Percentiles rank a stretch among this genome's conserved stretches.
These are phyloP conservation scores for Rickenella mellea DNA, from an alignment of 768 basidiomycete genomes.

Conservation along the genomic window DNA sequence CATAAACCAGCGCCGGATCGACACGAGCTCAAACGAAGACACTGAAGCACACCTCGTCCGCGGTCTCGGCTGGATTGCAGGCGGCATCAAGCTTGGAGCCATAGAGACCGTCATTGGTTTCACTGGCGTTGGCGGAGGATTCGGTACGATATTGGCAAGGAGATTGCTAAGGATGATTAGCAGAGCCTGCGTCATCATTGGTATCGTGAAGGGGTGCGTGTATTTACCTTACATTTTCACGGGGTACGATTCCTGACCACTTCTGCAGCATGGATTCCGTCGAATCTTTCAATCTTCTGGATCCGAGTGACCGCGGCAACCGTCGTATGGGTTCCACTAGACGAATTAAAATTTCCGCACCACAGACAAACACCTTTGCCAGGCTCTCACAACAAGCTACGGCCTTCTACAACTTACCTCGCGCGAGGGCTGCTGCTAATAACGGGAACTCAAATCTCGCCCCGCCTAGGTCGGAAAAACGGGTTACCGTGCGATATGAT, in stretches of 20 bases:
- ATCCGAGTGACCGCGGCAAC: slow-evolving; percentile 15
- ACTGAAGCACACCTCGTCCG: slow-evolving; percentile 37
- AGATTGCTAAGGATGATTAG: slow-evolving; percentile 48
- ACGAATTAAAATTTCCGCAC: slow-evolving; percentile 42
- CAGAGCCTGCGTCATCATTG: slow-evolving; percentile 48
- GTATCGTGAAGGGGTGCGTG: slow-evolving; percentile 59
- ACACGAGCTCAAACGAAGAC: slow-evolving; percentile 32
- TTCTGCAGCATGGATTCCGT: slow-evolving; percentile 36
- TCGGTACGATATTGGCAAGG: slow-evolving; percentile 43
- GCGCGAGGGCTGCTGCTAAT: slow-evolving; percentile 11
- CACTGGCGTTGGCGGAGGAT: slow-evolving; percentile 37
- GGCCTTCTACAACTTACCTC: slow-evolving; percentile 26
- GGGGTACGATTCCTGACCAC: not conserved
- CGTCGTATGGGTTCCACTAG: slow-evolving; percentile 28
- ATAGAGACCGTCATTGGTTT: slow-evolving; percentile 62
- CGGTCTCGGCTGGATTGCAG: slow-evolving; percentile 60
- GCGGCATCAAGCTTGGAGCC: slow-evolving; percentile 51
- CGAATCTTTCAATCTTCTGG: slow-evolving; percentile 44
- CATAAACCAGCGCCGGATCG: slow-evolving; percentile 42
- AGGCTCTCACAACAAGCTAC: slow-evolving; percentile 39
- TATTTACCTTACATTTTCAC: not conserved
- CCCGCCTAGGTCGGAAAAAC: too few species aligned
- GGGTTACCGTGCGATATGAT: not conserved
- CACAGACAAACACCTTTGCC: slow-evolving; percentile 43
- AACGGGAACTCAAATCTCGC: not conserved